Base-by-base conservation (phyloP, 148 eudicot species). In the Linanthus parryae region DNA sequence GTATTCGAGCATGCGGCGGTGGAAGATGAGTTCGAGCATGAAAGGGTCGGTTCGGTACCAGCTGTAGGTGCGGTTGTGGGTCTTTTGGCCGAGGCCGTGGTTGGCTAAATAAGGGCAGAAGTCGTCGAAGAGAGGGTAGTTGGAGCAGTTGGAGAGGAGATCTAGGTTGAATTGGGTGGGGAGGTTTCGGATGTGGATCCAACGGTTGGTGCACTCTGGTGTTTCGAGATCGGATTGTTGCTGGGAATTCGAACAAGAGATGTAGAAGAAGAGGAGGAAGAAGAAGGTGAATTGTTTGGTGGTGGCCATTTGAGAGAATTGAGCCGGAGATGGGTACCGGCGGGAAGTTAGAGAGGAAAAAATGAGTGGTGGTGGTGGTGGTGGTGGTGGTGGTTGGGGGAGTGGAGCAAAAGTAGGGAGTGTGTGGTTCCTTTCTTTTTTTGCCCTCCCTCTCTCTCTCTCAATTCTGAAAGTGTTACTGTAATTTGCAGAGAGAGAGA, bases 1-100 rank as follows among this genome's bases (percentile, higher is more conserved):
- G 77, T 92, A 87, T 27, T 92, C 98, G 23, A 84, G 82, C 51
- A 92, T 74, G 1, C 96, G 74, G 7, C 94, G 87, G 60, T 92
- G 98, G 76, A 87, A 87, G 52, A 84, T 50, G 52, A 81, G 78
- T 29, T 92, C 98, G 11, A 92, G 75, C 62, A 87, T 68, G 30
- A 54, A 68, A 0, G 87, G 73, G 64, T 92, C 88, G 41, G 96
- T 83, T 0, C 96, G 67, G 69, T 63, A 87, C 97, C 97, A 89
- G 23, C 81, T 73, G 51, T 66, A 77, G 15, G 96, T 77, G 4
- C 62, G 61, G 69, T 75, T 77, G 72, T 92, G 94, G 34, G 98
- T 92, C 21, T 75, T 81, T 0, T 49, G 79, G 28, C 98, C 98
- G 16, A 92, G 60, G 14, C 98, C 96, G 23, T 87, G 98, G 72